Evolutionary conservation across 805 yeast genomes (phyloP), one percentile per base, ranked within the genome.

Genomic region (Wickerhamiella dianesei): DNA sequence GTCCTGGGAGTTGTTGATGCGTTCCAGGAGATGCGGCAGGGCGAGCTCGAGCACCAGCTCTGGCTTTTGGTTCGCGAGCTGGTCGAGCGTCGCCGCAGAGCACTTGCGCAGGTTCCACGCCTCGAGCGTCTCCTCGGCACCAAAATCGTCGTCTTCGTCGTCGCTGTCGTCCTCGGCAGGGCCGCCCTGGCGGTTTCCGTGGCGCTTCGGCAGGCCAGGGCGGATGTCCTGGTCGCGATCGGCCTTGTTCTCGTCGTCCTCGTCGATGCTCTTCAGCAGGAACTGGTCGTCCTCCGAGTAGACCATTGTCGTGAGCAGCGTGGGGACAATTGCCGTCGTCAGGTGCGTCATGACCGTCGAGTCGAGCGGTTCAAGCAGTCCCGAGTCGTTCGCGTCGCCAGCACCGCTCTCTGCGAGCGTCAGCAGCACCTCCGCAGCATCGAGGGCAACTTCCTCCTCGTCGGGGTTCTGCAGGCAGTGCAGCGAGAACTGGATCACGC

Each of bases 31-130:
- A 13, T 79, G 66, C 2, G 98, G 96, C 52, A 89, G 71, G 1
- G 84, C 72, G 12, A 75, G 68, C 20, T 71, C 68, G 41, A 89
- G 67, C 2, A 85, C 88, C 48, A 75, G 77, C 12, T 70, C 71
- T 0, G 96, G 88, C 47, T 74, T 71, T 37, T 71, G 70, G 21
- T 78, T 69, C 1, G 96, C 82, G 47, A 92, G 65, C 1, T 80
- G 74, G 60, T 92, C 98, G 40, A 92, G 69, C 0, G 96, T 82
- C 3, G 96, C 92, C 2, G 97, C 97, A 3, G 95, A 73, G 63
- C 97, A 89, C 64, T 89, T 89, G 58, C 98, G 74, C 49, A 92
- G 65, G 57, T 80, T 86, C 98, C 98, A 92, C 56, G 79, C 85
- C 35, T 79, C 76, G 41, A 78, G 72, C 35, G 74, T 78, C 47